phyloP scores from a whole-genome alignment of 1,139 yeast genomes.

The Kodamaea arcana region DNA sequence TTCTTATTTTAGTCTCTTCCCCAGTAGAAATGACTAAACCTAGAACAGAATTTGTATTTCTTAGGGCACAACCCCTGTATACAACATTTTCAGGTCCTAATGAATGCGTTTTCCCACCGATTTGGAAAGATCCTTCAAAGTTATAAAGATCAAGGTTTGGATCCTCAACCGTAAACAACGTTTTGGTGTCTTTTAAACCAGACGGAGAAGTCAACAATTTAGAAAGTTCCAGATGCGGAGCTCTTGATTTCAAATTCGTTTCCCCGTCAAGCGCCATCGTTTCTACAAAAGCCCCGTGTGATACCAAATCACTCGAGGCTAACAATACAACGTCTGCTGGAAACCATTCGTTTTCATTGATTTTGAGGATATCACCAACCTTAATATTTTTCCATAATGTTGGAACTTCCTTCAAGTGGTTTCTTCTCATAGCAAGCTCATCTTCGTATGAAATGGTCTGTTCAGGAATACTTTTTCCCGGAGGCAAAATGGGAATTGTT shows the following conservation, averaged over 20 bases:
- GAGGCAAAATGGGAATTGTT: constrained; percentile 12
- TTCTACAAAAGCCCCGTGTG: constrained; percentile 79
- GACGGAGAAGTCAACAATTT: constrained; percentile 46
- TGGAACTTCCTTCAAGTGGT: constrained; percentile 31
- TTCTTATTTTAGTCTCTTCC: constrained; percentile 91
- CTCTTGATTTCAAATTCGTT: constrained; percentile 76
- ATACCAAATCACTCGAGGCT: constrained; percentile 52
- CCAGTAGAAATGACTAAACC: constrained; percentile 92
- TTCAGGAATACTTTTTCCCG: constrained; percentile 1
- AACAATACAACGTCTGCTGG: constrained; percentile 85
- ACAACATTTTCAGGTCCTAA: constrained; percentile 76
- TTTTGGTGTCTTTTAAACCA: constrained; percentile 48
- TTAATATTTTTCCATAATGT: constrained; percentile 69
- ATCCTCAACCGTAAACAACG: constrained; percentile 70
- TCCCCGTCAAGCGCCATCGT: constrained; percentile 99
- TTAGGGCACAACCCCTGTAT: constrained; percentile 81
- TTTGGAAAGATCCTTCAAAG: constrained; percentile 70
- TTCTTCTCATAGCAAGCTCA: constrained; percentile 25
- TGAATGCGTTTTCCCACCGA: constrained; percentile 40
- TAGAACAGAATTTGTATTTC: constrained; percentile 70
- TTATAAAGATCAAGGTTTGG: constrained; percentile 90
- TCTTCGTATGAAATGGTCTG: constrained; percentile 11
- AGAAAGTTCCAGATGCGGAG: constrained; percentile 62
- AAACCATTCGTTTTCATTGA: constrained; percentile 81
- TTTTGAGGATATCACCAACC: constrained; percentile 79